Base-by-base conservation (phyloP, 768 basidiomycete genomes). In the Serendipita vermifera region DNA sequence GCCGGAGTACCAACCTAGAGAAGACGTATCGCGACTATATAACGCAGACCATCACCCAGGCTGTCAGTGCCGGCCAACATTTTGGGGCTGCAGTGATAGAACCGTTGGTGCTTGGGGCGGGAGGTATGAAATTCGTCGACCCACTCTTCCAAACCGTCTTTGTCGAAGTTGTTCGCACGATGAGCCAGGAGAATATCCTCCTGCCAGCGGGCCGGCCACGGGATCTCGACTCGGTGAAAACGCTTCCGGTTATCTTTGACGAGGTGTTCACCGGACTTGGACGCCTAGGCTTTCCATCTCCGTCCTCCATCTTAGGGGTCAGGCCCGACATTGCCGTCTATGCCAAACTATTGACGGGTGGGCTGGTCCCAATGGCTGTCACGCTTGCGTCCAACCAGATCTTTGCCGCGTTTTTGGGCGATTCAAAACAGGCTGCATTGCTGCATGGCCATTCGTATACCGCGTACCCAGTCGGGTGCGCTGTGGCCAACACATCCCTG, bases 361-460 rank as follows among this genome's bases (percentile, higher is more conserved):
- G 94, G 0, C 75, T 94, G 3, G 71, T 97, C 1, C 94, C 94
- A 0, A 74, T 97, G 6, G 81, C 87, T 3, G 78, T 82, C 7
- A 98, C 94, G 0, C 75, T 98, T 31, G 84, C 94, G 2, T 80
- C 81, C 2, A 76, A 85, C 59, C 75, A 77, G 3, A 81, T 97
- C 33, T 98, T 92, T 72, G 67, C 77, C 20, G 81, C 86, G 0
- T 97, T 97, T 70, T 69, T 77, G 33, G 77, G 87, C 32, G 74
- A 77, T 32, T 75, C 74, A 33, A 97, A 97, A 67, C 76, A 75
- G n/a, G 79, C 87, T 59, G 91, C 94, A 14, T 71, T 98, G 13
- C 72, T 97, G 2, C 94, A 98, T 59, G 94, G 94, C 0, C 94
- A 98, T 67, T 90, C 87, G 57, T 98, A 98, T 67, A 96, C 90